Percentiles rank a stretch among this genome's conserved stretches.
These are phyloP conservation scores for Aurantiochytrium sp. DNA, from an alignment of 108 stramenopile species.

Conservation along the genomic window DNA sequence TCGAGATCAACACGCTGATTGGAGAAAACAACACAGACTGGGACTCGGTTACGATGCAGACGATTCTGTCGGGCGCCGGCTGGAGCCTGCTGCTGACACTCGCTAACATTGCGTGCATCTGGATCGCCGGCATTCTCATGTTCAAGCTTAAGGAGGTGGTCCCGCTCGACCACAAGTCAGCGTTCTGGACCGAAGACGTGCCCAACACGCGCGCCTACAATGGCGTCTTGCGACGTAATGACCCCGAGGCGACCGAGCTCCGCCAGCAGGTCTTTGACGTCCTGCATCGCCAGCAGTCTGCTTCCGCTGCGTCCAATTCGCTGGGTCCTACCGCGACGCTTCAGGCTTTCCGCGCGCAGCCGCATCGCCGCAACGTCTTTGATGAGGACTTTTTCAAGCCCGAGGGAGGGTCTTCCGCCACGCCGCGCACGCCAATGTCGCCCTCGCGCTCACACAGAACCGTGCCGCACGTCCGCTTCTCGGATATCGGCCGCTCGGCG, in stretches of 20 bases:
- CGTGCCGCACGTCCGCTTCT: no score
- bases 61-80: neutral
- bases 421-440: no score
- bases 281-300: neutral
- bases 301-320: neutral
- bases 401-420: neutral
- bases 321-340: neutral
- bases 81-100: constrained; percentile 59
- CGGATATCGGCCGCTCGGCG: no score
- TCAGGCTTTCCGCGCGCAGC: neutral
- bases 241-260: neutral
- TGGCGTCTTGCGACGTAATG: neutral
- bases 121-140: constrained; percentile 57
- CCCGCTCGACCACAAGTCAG: constrained; percentile 23
- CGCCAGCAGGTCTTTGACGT: neutral
- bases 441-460: no score
- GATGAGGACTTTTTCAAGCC: neutral
- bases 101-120: constrained; percentile 69
- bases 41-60: neutral
- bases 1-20: neutral
- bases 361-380: neutral
- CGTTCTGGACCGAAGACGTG: constrained; percentile 11
- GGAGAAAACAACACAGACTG: neutral
- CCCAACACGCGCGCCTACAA: constrained; percentile 28
- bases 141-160: constrained; percentile 46